These are phyloP conservation scores for Yarrowia bubula DNA, from an alignment of 805 yeast species.

Conservation along the genomic window DNA sequence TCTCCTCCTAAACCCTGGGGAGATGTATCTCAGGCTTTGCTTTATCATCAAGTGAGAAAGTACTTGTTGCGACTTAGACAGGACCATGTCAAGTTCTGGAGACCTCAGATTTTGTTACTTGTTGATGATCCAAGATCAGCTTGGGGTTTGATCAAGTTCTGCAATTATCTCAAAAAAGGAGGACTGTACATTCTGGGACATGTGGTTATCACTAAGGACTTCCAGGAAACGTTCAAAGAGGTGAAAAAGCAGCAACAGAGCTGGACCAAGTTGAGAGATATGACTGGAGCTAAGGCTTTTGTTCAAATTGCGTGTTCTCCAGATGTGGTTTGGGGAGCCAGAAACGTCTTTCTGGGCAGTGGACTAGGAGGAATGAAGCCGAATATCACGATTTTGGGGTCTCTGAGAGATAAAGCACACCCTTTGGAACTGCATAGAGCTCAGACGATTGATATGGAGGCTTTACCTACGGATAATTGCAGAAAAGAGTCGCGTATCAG, in stretches of 20 bases:
- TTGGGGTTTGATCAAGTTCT: constrained; percentile 88
- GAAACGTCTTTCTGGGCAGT: constrained; percentile 87
- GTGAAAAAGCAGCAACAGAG: constrained; percentile 70
- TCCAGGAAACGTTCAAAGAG: constrained; percentile 65
- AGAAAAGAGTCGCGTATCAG: constrained; percentile 67
- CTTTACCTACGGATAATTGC: constrained; percentile 76
- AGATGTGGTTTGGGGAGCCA: constrained; percentile 87
- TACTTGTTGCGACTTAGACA: constrained; percentile 77
- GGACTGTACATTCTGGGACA: constrained; percentile 92
- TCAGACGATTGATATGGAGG: constrained; percentile 40
- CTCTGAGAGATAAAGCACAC: constrained; percentile 58
- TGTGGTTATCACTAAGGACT: constrained; percentile 66
- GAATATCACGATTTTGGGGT: constrained; percentile 88
- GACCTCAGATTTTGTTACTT: constrained; percentile 87
- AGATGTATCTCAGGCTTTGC: constrained; percentile 91
- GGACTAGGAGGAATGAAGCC: constrained; percentile 99
- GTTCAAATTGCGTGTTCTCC: constrained; percentile 91
- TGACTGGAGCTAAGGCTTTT: constrained; percentile 81
- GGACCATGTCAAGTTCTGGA: constrained; percentile 96
- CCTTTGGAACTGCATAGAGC: constrained; percentile 30
- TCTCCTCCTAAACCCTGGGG: constrained; percentile 98
- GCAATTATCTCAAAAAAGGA: constrained; percentile 93
- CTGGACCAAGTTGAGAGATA: constrained; percentile 80
- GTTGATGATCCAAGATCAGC: constrained; percentile 90
- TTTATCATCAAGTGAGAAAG: constrained; percentile 95